A percentile compares a stretch with the other conserved stretches of the same genome.
Conservation (phyloP, 2,329 filamentous ascomycete genomes). For the Pyricularia grisea region DNA sequence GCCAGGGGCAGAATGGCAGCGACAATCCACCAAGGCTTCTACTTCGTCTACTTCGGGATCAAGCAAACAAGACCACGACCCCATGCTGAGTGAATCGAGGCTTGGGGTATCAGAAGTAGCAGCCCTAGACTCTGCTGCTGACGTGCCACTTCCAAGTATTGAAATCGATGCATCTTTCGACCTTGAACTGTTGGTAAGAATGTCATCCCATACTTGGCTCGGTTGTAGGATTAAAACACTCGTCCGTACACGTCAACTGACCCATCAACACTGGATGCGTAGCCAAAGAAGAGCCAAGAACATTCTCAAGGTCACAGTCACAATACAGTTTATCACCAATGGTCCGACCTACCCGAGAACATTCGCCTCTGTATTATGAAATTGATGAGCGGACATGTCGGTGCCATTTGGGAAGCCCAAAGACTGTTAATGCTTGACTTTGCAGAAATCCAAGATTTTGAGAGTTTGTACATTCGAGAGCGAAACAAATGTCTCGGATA, state of each 20-base stretch:
- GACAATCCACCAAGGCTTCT: background rate
- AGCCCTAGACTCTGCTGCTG: background rate
- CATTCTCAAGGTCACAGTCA: background rate
- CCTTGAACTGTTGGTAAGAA: background rate
- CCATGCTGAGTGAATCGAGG: background rate
- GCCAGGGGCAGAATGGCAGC: background rate
- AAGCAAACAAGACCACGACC: background rate
- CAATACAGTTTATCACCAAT: background rate
- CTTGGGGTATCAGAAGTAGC: background rate
- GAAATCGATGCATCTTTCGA: background rate
- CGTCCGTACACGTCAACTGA: background rate
- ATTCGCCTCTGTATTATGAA: slow-evolving; percentile 12
- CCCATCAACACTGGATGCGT: background rate
- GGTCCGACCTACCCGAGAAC: slow-evolving; percentile 5
- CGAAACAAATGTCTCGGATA: background rate
- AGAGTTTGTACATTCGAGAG: slow-evolving; percentile 7
- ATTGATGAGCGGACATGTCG: slow-evolving; percentile 6
- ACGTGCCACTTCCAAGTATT: background rate
- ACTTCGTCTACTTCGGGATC: background rate
- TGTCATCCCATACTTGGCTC: background rate
- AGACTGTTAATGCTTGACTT: slow-evolving; percentile 5
- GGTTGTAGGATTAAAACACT: background rate
- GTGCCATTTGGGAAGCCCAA: background rate
- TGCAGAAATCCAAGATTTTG: slow-evolving; percentile 5
- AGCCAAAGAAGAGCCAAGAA: background rate